phyloP scores from a whole-genome alignment of 2,329 filamentous ascomycete genomes.

The Davidsoniella neocaledoniae region DNA sequence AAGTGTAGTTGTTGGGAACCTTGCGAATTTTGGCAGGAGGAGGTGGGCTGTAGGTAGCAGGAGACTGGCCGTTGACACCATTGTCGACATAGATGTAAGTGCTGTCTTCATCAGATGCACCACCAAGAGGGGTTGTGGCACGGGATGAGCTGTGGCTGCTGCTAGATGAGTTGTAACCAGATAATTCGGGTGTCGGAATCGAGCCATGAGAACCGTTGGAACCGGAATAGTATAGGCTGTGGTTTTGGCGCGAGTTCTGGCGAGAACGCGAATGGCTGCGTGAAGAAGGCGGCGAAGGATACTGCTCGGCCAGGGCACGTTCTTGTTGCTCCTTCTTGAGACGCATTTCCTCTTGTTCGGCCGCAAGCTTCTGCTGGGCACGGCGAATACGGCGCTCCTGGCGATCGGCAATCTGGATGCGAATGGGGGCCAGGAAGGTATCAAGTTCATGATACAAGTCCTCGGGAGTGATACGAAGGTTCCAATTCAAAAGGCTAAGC shows the following conservation, averaged over 20 bases:
- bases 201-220: constrained; percentile 27
- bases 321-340: neutral
- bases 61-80: constrained; percentile 32
- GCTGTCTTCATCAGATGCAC: constrained; percentile 26
- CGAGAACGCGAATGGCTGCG: constrained; percentile 27
- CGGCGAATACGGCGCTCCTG: constrained; percentile 34
- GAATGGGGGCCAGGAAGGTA: constrained; percentile 73
- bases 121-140: constrained; percentile 34
- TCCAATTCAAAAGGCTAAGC: constrained; percentile 87
- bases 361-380: constrained; percentile 28
- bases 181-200: constrained; percentile 25
- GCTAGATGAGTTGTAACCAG: constrained; percentile 33
- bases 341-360: constrained; percentile 20
- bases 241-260: constrained; percentile 16
- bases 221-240: constrained; percentile 24
- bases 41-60: constrained; percentile 26
- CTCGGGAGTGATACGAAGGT: constrained; percentile 67
- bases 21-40: constrained; percentile 17
- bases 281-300: constrained; percentile 28
- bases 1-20: constrained; percentile 23
- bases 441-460: constrained; percentile 82
- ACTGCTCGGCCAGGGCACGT: constrained; percentile 12
- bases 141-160: constrained; percentile 29
- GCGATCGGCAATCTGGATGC: constrained; percentile 37
- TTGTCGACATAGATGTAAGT: constrained; percentile 16